These are phyloP conservation scores for Trametes coccinea DNA, from an alignment of 768 basidiomycete species.

Conservation along the genomic window DNA sequence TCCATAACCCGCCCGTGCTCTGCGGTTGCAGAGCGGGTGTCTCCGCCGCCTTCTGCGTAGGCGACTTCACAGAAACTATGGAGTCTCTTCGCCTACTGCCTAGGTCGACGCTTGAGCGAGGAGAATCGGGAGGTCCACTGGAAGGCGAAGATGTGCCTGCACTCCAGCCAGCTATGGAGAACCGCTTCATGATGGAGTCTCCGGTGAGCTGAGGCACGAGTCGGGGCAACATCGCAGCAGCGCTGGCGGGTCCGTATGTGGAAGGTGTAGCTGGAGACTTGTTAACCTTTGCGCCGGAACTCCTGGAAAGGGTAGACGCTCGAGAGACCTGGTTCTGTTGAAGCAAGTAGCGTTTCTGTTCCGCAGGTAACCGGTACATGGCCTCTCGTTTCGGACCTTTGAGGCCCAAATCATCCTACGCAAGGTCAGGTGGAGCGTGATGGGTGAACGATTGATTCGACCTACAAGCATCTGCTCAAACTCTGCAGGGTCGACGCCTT, in stretches of 20 bases:
- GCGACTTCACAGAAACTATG: constrained; percentile 28
- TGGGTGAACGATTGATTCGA: background rate
- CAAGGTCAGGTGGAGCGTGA: constrained; percentile 1
- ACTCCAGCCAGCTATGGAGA: constrained; percentile 68
- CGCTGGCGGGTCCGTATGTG: constrained; percentile 63
- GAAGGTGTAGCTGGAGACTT: constrained; percentile 34
- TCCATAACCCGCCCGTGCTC: constrained; percentile 74
- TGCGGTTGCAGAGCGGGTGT: constrained; percentile 52
- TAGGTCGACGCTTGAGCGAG: constrained; percentile 43
- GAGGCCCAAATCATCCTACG: constrained; percentile 69
- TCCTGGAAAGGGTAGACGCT: constrained; percentile 35
- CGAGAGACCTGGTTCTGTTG: constrained; percentile 52
- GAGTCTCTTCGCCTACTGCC: constrained; percentile 26
- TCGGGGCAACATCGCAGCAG: constrained; percentile 57
- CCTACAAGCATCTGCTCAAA: constrained; percentile 76
- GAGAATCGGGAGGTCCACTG: constrained; percentile 33
- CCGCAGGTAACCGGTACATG: constrained; percentile 60
- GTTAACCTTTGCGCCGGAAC: constrained; percentile 29
- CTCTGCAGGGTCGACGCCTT: constrained; percentile 31
- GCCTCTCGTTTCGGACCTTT: constrained; percentile 66
- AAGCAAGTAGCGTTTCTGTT: constrained; percentile 69
- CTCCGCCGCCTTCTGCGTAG: constrained; percentile 30
- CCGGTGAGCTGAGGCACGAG: constrained; percentile 78
- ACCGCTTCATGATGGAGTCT: constrained; percentile 65
- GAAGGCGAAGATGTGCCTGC: constrained; percentile 37